Evolutionary conservation across 2,329 filamentous ascomycete species (phyloP).

Genomic region (Lasiodiplodia hormozganensis): DNA sequence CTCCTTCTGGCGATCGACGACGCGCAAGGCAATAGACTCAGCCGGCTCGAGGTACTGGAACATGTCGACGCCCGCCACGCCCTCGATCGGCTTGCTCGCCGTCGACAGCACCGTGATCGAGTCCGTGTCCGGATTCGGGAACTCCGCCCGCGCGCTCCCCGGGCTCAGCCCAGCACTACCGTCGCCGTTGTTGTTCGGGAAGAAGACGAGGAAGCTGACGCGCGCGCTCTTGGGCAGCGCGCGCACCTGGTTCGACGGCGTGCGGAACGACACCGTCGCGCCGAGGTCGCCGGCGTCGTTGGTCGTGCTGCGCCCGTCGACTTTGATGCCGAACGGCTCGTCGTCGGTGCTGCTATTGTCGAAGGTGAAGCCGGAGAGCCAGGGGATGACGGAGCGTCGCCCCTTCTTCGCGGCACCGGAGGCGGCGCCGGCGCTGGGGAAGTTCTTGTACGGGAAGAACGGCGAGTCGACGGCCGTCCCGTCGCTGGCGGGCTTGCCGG

Average conservation of each 20-base stretch:
- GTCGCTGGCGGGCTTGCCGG: neutral
- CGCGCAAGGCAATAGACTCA: neutral
- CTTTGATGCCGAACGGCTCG: slow-evolving; percentile 2
- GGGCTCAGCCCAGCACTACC: neutral
- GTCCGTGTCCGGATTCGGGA: neutral
- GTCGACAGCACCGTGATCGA: neutral
- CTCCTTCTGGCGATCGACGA: neutral
- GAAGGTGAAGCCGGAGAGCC: neutral
- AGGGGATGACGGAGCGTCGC: neutral
- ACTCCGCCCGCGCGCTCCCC: neutral
- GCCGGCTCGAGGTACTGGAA: neutral
- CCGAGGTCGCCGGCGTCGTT: neutral
- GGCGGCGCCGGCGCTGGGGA: neutral
- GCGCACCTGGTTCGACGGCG: neutral
- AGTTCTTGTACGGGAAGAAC: slow-evolving; percentile 5
- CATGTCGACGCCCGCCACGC: neutral
- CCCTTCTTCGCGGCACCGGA: neutral
- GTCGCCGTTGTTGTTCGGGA: neutral
- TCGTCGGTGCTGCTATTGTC: neutral
- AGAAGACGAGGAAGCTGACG: slow-evolving; percentile 6
- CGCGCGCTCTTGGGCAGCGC: neutral
- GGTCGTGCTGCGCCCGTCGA: neutral
- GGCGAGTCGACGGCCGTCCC: neutral
- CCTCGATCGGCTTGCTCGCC: neutral
- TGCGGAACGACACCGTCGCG: neutral